A percentile compares a stretch with the other conserved stretches of the same genome.
Conservation (phyloP, 192 early-diverging fungal species). For the Coemansia sp. region DNA sequence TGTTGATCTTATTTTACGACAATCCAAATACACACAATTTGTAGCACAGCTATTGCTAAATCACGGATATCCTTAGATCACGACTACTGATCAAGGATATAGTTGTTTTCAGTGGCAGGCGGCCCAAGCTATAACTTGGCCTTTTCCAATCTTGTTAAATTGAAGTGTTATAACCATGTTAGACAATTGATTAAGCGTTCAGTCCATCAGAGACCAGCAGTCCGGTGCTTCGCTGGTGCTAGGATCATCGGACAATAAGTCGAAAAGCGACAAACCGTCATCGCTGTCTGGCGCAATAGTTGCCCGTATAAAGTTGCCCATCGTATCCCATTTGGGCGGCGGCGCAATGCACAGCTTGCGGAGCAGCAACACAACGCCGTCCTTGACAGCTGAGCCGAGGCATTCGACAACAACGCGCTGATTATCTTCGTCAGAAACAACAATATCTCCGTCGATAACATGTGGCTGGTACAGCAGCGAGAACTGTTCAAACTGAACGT, state of each 20-base stretch:
- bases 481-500: conserved; percentile 41
- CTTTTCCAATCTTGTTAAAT: neutral
- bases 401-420: conserved; percentile 39
- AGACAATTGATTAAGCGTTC: neutral
- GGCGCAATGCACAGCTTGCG: conserved; percentile 4
- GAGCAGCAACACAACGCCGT: conserved; percentile 41
- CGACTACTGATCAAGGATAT: no score
- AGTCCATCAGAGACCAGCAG: neutral
- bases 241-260: neutral
- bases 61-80: no score
- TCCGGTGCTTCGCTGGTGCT: neutral
- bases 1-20: no score
- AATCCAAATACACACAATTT: no score
- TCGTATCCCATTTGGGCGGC: neutral
- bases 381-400: conserved; percentile 40
- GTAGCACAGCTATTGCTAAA: no score
- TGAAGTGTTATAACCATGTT: neutral
- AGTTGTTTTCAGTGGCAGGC: no score
- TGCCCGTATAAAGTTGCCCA: neutral
- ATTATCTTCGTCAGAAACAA: conserved; percentile 30
- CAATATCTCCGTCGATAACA: conserved; percentile 40
- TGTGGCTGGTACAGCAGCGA: conserved; percentile 35
- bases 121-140: no score
- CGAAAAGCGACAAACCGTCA: neutral
- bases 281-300: neutral